phyloP scores from a whole-genome alignment of 495 filamentous ascomycete genomes.

The Aspergillus carlsbadensis region DNA sequence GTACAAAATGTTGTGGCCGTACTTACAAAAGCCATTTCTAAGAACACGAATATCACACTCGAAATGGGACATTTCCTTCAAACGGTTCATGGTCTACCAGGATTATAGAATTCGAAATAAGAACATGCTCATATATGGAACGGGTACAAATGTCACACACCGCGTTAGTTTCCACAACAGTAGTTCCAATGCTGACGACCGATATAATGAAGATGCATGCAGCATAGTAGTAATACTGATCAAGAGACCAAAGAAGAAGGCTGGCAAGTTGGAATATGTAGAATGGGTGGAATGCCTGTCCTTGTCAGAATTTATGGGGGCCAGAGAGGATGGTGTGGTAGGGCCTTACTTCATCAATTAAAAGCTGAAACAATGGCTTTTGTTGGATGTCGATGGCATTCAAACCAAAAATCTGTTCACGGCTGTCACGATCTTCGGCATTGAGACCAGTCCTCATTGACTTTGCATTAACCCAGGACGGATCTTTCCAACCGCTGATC shows the following conservation, averaged over 20 bases:
- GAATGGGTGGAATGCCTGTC: constrained; percentile 89
- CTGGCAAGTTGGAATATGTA: constrained; percentile 98
- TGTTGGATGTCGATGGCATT: constrained; percentile 91
- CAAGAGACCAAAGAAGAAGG: constrained; percentile 89
- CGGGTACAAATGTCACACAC: constrained; percentile 39
- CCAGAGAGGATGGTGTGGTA: not conserved
- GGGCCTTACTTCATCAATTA: constrained; percentile 77
- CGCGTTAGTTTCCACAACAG: constrained; percentile 84
- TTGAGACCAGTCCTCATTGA: constrained; percentile 81
- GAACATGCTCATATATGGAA: not conserved
- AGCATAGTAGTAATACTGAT: constrained; percentile 97
- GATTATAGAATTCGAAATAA: constrained; percentile 13
- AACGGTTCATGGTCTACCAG: constrained; percentile 76
- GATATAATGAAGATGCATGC: constrained; percentile 95
- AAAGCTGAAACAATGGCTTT: constrained; percentile 76
- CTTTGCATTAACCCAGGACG: constrained; percentile 76
- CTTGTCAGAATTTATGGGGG: constrained; percentile 22
- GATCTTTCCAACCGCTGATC: constrained; percentile 89
- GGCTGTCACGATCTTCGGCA: constrained; percentile 79
- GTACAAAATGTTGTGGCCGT: not conserved
- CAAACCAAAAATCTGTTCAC: constrained; percentile 81
- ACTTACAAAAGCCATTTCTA: constrained; percentile 89
- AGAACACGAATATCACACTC: constrained; percentile 93
- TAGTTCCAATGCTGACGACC: constrained; percentile 83
- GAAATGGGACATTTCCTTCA: constrained; percentile 90